A percentile compares a stretch with the other conserved stretches of the same genome.
Conservation (phyloP, 2,329 filamentous ascomycete species). For the Cyphellophora europaea region DNA sequence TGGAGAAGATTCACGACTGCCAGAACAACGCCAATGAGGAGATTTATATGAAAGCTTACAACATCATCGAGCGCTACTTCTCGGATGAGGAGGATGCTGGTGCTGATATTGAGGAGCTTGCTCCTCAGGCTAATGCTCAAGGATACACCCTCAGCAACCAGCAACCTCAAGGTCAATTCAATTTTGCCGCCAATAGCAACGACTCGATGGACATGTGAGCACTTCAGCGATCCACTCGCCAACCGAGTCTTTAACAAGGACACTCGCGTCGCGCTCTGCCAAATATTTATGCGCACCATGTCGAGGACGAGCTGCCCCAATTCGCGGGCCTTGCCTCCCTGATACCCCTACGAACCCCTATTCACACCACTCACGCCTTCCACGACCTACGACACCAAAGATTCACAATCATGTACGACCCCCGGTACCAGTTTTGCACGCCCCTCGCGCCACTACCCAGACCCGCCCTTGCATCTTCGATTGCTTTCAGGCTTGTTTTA, state of each 20-base stretch:
- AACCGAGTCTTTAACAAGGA: no score
- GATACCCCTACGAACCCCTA: slow-evolving; percentile 11
- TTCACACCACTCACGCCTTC: slow-evolving; percentile 8
- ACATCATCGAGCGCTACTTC: slow-evolving; percentile 99
- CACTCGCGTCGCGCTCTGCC: no score
- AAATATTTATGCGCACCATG: no score
- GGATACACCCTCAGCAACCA: slow-evolving; percentile 61
- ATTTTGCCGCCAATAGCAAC: slow-evolving; percentile 71
- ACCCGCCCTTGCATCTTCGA: background rate
- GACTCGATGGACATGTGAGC: slow-evolving; percentile 67
- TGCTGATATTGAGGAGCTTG: slow-evolving; percentile 71
- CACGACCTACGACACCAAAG: slow-evolving; percentile 16
- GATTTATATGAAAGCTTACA: slow-evolving; percentile 99
- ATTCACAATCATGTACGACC: slow-evolving; percentile 18
- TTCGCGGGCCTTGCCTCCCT: background rate
- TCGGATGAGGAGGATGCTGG: slow-evolving; percentile 86
- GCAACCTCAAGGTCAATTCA: slow-evolving; percentile 75
- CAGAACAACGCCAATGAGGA: slow-evolving; percentile 99
- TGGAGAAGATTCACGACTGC: slow-evolving; percentile 99
- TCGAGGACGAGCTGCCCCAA: background rate
- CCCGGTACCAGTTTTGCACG: slow-evolving; percentile 6
- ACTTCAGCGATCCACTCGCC: no score
- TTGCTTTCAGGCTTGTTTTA: no score
- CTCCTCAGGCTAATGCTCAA: slow-evolving; percentile 60
- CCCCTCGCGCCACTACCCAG: slow-evolving; percentile 6